A percentile compares a stretch with the other conserved stretches of the same genome.
These are phyloP conservation scores for Kazachstania sp. DNA, from an alignment of 1,139 yeast genomes.

Conservation along the genomic window DNA sequence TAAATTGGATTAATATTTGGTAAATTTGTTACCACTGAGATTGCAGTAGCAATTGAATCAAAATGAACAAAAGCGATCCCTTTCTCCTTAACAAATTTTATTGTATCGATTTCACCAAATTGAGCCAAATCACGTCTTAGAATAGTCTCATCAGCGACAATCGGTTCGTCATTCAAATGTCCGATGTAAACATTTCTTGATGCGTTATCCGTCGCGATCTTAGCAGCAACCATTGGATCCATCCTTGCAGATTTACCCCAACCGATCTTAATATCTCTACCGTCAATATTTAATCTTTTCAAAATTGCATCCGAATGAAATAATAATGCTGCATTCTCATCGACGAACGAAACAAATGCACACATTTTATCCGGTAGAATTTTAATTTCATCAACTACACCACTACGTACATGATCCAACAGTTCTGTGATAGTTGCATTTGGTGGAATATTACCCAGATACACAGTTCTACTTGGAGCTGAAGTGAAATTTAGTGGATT, in stretches of 20 bases:
- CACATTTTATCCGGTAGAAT: constrained; percentile 46
- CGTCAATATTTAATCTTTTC: constrained; percentile 42
- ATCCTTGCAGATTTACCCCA: constrained; percentile 73
- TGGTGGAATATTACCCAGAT: constrained; percentile 81
- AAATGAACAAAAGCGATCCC: constrained; percentile 83
- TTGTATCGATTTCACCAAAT: constrained; percentile 76
- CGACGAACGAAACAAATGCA: constrained; percentile 48
- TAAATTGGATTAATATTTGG: constrained; percentile 51
- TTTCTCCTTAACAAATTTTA: constrained; percentile 66
- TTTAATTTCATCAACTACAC: constrained; percentile 68
- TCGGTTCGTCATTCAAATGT: constrained; percentile 35
- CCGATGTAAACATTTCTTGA: constrained; percentile 87
- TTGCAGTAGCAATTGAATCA: constrained; percentile 73
- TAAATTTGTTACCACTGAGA: constrained; percentile 67
- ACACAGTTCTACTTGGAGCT: constrained; percentile 79
- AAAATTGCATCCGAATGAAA: constrained; percentile 54
- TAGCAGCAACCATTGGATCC: constrained; percentile 58
- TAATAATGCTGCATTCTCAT: constrained; percentile 43
- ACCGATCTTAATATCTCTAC: constrained; percentile 54
- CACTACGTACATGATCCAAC: constrained; percentile 83
- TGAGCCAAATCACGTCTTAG: constrained; percentile 56
- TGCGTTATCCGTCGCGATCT: constrained; percentile 80
- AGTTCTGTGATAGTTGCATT: constrained; percentile 74
- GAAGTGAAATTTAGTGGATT: constrained; percentile 30
- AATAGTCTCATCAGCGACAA: constrained; percentile 31